Conservation (phyloP, 2,329 filamentous ascomycete genomes). For the Reticulascus tulasneorum region DNA sequence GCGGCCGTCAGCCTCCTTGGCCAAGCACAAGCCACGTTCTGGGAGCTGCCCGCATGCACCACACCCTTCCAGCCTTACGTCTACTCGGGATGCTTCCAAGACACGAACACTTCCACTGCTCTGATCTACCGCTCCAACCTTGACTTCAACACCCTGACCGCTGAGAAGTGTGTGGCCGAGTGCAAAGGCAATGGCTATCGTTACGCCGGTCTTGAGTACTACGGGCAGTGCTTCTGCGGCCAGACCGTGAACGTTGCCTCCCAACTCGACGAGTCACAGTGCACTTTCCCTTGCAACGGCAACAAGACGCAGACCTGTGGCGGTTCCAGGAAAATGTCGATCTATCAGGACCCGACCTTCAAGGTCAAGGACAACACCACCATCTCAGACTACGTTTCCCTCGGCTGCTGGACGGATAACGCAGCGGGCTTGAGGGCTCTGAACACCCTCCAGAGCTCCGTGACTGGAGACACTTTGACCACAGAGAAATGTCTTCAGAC, state of each 20-base stretch:
- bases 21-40: conserved; percentile 34
- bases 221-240: conserved; percentile 49
- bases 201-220: conserved; percentile 47
- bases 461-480: too few species aligned
- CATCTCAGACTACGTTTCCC: conserved; percentile 49
- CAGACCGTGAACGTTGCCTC: conserved; percentile 47
- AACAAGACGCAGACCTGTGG: conserved; percentile 41
- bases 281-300: conserved; percentile 51
- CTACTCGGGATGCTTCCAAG: conserved; percentile 42
- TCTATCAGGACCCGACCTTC: conserved; percentile 46
- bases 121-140: conserved; percentile 37
- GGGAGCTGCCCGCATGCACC: conserved; percentile 39
- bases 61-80: conserved; percentile 41
- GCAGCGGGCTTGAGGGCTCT: too few species aligned
- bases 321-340: conserved; percentile 40
- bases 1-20: conserved; percentile 33
- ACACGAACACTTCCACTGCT: conserved; percentile 23
- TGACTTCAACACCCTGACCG: conserved; percentile 37
- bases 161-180: conserved; percentile 41
- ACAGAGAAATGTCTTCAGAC: conserved; percentile 36
- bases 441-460: too few species aligned
- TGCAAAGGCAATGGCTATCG: conserved; percentile 49
- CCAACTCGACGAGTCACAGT: conserved; percentile 49
- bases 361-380: conserved; percentile 37
- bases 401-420: conserved; percentile 56